phyloP scores from a whole-genome alignment of 2,329 filamentous ascomycete genomes.

The Nemania sp. region DNA sequence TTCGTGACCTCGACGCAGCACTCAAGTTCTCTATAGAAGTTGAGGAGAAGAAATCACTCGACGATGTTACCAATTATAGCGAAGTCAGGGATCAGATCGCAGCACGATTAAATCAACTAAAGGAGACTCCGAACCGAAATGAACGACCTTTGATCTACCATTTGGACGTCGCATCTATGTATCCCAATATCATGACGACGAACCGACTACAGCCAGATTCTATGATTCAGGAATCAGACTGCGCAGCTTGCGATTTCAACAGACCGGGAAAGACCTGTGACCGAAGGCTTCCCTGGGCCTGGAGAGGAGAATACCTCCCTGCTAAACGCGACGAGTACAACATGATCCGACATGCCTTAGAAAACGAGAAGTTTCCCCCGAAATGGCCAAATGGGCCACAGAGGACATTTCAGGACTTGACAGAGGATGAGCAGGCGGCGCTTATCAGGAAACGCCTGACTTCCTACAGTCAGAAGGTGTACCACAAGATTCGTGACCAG shows the following conservation, averaged over 20 bases:
- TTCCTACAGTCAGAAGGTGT: constrained; percentile 96
- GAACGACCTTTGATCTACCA: constrained; percentile 95
- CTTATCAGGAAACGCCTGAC: constrained; percentile 86
- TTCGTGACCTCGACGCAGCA: constrained; percentile 84
- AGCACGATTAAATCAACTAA: constrained; percentile 70
- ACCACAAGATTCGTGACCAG: constrained; percentile 97
- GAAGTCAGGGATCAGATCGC: constrained; percentile 83
- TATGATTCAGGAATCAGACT: constrained; percentile 97
- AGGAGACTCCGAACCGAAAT: constrained; percentile 78
- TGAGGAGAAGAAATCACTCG: constrained; percentile 80
- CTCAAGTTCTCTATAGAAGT: constrained; percentile 84
- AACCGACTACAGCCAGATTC: constrained; percentile 97
- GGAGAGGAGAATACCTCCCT: constrained; percentile 95
- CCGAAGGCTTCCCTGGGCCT: constrained; percentile 91
- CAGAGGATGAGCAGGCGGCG: constrained; percentile 77
- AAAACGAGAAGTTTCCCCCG: constrained; percentile 90
- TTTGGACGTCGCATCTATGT: constrained; percentile 98
- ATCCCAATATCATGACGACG: constrained; percentile 99
- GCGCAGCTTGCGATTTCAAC: constrained; percentile 98
- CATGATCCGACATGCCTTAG: constrained; percentile 91
- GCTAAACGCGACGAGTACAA: constrained; percentile 98
- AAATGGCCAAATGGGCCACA: constrained; percentile 69
- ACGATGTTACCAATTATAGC: constrained; percentile 79
- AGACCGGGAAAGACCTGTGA: constrained; percentile 96
- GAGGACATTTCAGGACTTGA: constrained; percentile 79